Evolutionary conservation across 768 basidiomycete species (phyloP).

Genomic region (Pulveroboletus sp.): DNA sequence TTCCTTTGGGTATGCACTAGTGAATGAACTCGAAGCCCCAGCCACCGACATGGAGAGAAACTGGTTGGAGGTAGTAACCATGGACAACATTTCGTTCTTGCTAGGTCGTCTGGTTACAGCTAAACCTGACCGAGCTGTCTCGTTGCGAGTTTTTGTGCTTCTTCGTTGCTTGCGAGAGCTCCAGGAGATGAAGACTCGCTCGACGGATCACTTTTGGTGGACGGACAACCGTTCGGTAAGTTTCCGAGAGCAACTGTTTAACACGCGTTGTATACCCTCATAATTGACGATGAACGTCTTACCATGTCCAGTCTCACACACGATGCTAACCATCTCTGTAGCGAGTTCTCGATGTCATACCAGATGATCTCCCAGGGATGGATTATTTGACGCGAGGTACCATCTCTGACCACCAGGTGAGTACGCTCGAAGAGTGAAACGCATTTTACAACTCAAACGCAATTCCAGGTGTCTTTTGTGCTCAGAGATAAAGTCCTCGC

Average conservation of each 20-base stretch:
- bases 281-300: constrained; percentile 35
- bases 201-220: constrained; percentile 37
- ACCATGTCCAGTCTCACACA: not conserved
- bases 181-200: constrained; percentile 28
- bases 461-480: constrained; percentile 21
- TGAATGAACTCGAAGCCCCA: constrained; percentile 32
- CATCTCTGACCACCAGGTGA: constrained; percentile 1
- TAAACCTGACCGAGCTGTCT: constrained; percentile 6
- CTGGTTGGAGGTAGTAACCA: constrained; percentile 34
- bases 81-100: constrained; percentile 32
- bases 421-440: not conserved
- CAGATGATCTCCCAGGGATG: not conserved
- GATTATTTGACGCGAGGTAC: not conserved
- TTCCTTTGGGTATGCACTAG: constrained; percentile 32
- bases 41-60: constrained; percentile 29
- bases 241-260: constrained; percentile 32
- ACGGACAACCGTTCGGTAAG: constrained; percentile 37
- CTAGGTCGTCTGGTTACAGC: constrained; percentile 34
- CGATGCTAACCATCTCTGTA: not conserved
- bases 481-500: constrained; percentile 1
- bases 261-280: constrained; percentile 31
- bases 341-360: constrained; percentile 1
- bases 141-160: constrained; percentile 17
- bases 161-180: constrained; percentile 20
- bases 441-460: not conserved